Base-by-base conservation (phyloP, 2,329 filamentous ascomycete genomes). In the Calonectria pauciramosa region DNA sequence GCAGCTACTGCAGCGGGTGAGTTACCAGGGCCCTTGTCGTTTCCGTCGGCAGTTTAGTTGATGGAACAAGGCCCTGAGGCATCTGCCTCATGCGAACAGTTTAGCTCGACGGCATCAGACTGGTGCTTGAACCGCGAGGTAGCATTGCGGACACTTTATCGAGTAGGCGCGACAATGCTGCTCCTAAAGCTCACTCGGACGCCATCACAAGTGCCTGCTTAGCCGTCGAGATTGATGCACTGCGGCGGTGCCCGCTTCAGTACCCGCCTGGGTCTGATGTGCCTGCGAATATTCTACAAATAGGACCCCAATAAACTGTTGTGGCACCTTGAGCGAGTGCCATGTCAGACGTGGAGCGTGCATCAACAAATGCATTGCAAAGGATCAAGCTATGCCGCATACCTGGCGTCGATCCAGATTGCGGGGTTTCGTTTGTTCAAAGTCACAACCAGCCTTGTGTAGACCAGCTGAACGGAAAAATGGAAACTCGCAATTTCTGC, bases 311-410 rank as follows among this genome's bases (percentile, higher is more conserved):
- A 63, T 63, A 41, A 44, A 51, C 20, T n/a, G 32, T 32, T 38
- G 60, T 56, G 51, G 59, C 71, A 65, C 51, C 47, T 52, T 65
- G 47, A 38, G 44, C 56, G 28, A 23, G 56, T 60, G 49, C 56
- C 28, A 69, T 32, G 32, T 34, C 28, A 44, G 36, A 23, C n/a
- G 36, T 59, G 66, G 65, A 51, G 63, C 54, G 65, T 73, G 71
- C 71, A 68, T 68, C 56, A 63, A 30, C 60, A 18, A 26, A 64
- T 68, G 67, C 67, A 70, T 70, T 65, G 44, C 41, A 28, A 70
- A 73, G 71, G 71, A 73, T 73, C 60, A 59, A 70, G 65, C 67
- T 7, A 70, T 60, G 67, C 49, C 14, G 65, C 60, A 63, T 54
- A 52, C 67, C 67, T 60, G 63, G 54, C 52, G 52, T 30, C 47